Evolutionary conservation across 2,329 filamentous ascomycete species (phyloP), one percentile per base, ranked within the genome.

Genomic region (Alternaria triticina): DNA sequence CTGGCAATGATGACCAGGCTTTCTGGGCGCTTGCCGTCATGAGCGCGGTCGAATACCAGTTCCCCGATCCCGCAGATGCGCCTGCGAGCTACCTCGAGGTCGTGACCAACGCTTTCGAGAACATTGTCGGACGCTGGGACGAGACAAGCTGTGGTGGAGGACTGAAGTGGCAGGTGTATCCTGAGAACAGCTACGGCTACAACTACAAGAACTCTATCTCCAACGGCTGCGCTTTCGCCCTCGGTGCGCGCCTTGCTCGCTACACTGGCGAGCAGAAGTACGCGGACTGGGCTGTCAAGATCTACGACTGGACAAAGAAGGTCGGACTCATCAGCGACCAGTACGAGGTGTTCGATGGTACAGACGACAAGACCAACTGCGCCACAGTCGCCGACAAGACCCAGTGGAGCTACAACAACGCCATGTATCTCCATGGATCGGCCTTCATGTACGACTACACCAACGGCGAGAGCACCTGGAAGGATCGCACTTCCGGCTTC

Each of bases 181-280:
- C 86, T 1, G 87, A 86, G 71, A 95, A 96, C 76, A 89, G 89
- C 65, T 75, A 77, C 47, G 93, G 93, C 13, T 90, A 94, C 77
- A 86, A 88, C 73, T 96, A 96, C 86, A 96, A 94, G 81, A 95
- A 95, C 82, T 86, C 89, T 15, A 88, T 94, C 70, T 90, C 89
- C 65, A 96, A 96, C 77, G 92, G 91, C 45, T 90, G 89, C n/a
- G 88, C 96, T 76, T 94, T 96, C 79, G 90, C 94, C 73, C 85
- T 97, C 12, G 89, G 90, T 5, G 91, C 93, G 1, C 89, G 92
- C 17, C 84, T 95, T 13, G 91, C 90, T 25, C 87, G 90, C 50
- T 89, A 88, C 63, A 92, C 90, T 0, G 88, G 88, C 15, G 90
- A 92, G 71, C 77, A 85, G 33, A 77, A 74, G n/a, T 81, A 81